Evolutionary conservation across 352 stramenopile species (phyloP).

Genomic region (Pythium oligandrum): DNA sequence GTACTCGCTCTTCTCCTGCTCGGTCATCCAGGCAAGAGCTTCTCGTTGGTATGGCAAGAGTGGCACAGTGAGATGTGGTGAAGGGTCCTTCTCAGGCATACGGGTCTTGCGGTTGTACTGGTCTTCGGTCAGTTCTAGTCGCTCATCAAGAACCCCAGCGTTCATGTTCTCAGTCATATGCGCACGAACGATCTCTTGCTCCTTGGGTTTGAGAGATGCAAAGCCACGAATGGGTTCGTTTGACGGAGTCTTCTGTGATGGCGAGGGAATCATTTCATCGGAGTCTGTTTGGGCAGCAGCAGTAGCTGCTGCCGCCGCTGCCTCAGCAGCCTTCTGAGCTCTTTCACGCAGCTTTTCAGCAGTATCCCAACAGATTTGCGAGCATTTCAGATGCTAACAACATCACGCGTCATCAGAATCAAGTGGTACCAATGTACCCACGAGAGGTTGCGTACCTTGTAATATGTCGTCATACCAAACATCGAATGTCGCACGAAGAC

Average conservation of each 20-base stretch:
- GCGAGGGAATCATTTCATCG: too few relatives aligned
- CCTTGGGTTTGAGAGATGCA: constrained; percentile 24
- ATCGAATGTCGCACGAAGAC: constrained; percentile 70
- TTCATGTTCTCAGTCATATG: constrained; percentile 60
- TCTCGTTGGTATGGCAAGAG: constrained; percentile 99
- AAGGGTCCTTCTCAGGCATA: constrained; percentile 69
- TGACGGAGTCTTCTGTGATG: too few relatives aligned
- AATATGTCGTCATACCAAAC: constrained; percentile 77
- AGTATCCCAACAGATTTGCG: constrained; percentile 31
- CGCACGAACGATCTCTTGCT: constrained; percentile 39
- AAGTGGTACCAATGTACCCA: too few relatives aligned
- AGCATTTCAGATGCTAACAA: constrained; percentile 34
- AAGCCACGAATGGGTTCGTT: constrained; percentile 49
- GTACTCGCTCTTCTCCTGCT: constrained; percentile 89
- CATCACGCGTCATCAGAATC: neutral
- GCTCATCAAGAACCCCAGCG: constrained; percentile 58
- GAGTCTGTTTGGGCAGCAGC: too few relatives aligned
- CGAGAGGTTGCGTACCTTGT: constrained; percentile 41
- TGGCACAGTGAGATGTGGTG: constrained; percentile 67
- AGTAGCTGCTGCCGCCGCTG: too few relatives aligned
- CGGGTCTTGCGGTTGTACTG: constrained; percentile 69
- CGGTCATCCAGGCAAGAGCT: constrained; percentile 93
- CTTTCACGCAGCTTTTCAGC: too few relatives aligned
- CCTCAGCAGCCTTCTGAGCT: too few relatives aligned
- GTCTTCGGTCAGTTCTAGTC: constrained; percentile 54